Evolutionary conservation across 352 stramenopile species (phyloP).

Genomic region (Pythium vanterpoolii): DNA sequence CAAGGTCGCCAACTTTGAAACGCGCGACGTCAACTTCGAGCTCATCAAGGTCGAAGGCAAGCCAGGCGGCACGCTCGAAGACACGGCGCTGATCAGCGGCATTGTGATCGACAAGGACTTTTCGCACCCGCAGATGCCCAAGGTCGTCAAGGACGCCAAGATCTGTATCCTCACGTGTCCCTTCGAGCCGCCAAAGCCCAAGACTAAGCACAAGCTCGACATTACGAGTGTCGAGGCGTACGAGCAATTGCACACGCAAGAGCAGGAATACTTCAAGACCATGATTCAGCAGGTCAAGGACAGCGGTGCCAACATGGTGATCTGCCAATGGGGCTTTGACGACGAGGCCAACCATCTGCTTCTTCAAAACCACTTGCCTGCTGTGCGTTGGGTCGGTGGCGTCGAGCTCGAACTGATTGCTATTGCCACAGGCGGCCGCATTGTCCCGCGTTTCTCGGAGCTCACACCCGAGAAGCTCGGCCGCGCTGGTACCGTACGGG

Average conservation of each 20-base stretch:
- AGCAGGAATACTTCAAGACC: constrained; percentile 99
- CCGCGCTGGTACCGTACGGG: constrained; percentile 90
- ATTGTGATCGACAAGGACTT: constrained; percentile 99
- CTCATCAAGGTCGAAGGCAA: constrained; percentile 99
- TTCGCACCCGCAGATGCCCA: constrained; percentile 98
- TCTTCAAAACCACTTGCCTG: constrained; percentile 96
- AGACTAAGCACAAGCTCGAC: constrained; percentile 99
- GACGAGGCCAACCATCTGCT: constrained; percentile 99
- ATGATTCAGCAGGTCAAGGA: constrained; percentile 99
- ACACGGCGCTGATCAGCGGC: constrained; percentile 98
- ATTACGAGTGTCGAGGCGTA: constrained; percentile 98
- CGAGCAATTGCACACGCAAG: constrained; percentile 94
- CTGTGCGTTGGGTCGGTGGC: constrained; percentile 98
- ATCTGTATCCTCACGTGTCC: constrained; percentile 99
- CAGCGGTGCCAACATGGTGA: constrained; percentile 97
- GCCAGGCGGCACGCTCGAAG: constrained; percentile 94
- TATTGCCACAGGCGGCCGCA: constrained; percentile 98
- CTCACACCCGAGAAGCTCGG: constrained; percentile 97
- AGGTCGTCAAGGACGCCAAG: constrained; percentile 96
- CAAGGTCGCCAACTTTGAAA: constrained; percentile 97
- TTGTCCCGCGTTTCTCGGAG: constrained; percentile 98
- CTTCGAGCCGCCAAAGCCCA: constrained; percentile 99
- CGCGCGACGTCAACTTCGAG: constrained; percentile 99
- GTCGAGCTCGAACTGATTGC: constrained; percentile 99
- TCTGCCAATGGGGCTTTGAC: constrained; percentile 99